Evolutionary conservation across 176 grass and related monocot species (phyloP), one percentile per base, ranked within the genome.

Genomic region (Phyllostachys edulis): DNA sequence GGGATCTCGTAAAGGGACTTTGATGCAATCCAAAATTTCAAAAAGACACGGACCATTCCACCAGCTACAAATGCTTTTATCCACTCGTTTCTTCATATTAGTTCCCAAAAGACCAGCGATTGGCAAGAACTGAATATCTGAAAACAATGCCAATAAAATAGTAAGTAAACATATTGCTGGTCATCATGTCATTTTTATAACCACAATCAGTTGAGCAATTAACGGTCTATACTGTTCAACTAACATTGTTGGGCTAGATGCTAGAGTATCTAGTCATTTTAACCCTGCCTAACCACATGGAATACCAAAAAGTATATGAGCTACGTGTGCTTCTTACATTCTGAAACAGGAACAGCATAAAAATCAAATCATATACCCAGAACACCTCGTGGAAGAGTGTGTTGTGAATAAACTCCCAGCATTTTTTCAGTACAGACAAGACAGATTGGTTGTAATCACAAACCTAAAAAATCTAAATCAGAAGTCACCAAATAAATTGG

Each of bases 61-160:
- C 91, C 91, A 93, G 61, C 44, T 36, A 79, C 91, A 93, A 75
- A 49, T 74, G 37, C 76, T 86, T 78, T 88, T 88, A 45, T 90
- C 88, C 60, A 93, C 4, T 32, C 72, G 70, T 6, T 71, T 87
- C 76, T 86, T 90, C 82, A 93, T 90, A 78, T 93, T 93, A 57
- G 44, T 32, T 45, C 91, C 88, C 77, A 93, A 2, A 38, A 93
- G 84, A 50, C 91, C 91, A 82, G 88, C 88, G 12, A 90, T 86
- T 29, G 91, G 91, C 46, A 93, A 83, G 71, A 90, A 93, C 60
- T 93, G 91, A 40, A 93, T 85, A 87, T 93, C 91, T 93, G 88
- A 24, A 34, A 76, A 80, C 69, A 75, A 86, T 41, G 61, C 5
- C 55, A 77, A 80, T 67, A 52, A 46, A 34, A 67, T 59, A 37